Percentiles rank a stretch among this genome's conserved stretches.
Conservation (phyloP, 2,329 filamentous ascomycete genomes). For the Lachnellula arida region DNA sequence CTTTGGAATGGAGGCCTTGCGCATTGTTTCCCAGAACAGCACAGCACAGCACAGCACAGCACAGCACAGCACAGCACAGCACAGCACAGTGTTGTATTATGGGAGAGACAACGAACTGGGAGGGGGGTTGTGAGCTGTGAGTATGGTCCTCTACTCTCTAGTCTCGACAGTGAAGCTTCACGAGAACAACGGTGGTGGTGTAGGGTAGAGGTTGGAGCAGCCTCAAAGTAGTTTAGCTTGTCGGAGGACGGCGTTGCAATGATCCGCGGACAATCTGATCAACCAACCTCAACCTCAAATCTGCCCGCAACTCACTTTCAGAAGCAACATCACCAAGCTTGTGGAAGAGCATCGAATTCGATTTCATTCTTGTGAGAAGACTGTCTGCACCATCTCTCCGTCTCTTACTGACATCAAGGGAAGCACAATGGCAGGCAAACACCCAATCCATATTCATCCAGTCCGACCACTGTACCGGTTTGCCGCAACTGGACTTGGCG, state of each 20-base stretch:
- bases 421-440: conserved; percentile 34
- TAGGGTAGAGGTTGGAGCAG: too few species aligned
- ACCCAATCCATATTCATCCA: conserved; percentile 55
- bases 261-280: neutral
- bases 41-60: neutral
- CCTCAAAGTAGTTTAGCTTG: neutral
- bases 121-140: neutral
- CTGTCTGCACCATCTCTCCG: neutral
- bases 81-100: too few species aligned
- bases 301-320: too few species aligned
- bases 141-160: too few species aligned
- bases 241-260: neutral
- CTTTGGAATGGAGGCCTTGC: neutral
- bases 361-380: neutral
- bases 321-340: neutral
- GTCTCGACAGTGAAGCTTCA: too few species aligned
- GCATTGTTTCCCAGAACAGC: neutral
- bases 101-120: neutral
- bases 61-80: too few species aligned
- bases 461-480: conserved; percentile 73
- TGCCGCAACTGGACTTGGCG: conserved; percentile 79
- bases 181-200: too few species aligned
- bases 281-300: too few species aligned
- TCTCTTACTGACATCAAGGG: conserved; percentile 5
- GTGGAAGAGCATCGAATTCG: neutral